These are phyloP conservation scores for Aureobasidium subglaciale DNA, from an alignment of 2,329 filamentous ascomycete genomes.

Conservation along the genomic window DNA sequence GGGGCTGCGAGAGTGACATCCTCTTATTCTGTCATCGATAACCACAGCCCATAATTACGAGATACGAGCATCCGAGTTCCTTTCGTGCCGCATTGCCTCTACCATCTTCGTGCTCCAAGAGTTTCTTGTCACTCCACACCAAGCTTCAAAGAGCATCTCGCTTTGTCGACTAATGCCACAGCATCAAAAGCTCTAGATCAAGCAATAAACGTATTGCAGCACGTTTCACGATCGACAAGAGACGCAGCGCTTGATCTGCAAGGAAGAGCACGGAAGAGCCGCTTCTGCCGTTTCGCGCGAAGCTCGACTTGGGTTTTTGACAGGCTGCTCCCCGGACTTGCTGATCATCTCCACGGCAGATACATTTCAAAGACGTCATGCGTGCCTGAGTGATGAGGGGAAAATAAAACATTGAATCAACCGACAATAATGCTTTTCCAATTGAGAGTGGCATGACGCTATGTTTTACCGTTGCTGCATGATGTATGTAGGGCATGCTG, in stretches of 20 bases:
- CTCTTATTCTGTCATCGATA: not conserved
- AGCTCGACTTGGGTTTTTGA: not conserved
- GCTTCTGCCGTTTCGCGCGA: not conserved
- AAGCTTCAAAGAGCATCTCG: no score
- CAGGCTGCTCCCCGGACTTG: conserved; percentile 2
- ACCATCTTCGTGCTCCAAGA: no score
- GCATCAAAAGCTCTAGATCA: not conserved
- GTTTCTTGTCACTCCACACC: no score
- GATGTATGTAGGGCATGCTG: not conserved
- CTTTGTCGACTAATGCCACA: not conserved
- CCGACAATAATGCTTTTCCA: not conserved
- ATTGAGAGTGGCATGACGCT: not conserved
- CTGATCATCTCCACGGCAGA: not conserved
- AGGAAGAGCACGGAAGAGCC: conserved; percentile 2
- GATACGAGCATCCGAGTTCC: not conserved
- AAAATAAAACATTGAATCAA: not conserved
- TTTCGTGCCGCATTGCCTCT: not conserved
- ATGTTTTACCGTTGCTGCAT: not conserved
- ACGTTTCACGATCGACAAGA: conserved; percentile 1
- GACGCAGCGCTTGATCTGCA: not conserved
- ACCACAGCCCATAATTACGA: not conserved
- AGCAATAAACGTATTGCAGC: not conserved
- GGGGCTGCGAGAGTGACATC: no score
- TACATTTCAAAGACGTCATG: not conserved
- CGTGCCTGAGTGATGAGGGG: not conserved